Evolutionary conservation across 2,329 filamentous ascomycete species (phyloP), one percentile per base, ranked within the genome.

Genomic region (Apiospora rasikravindrae): DNA sequence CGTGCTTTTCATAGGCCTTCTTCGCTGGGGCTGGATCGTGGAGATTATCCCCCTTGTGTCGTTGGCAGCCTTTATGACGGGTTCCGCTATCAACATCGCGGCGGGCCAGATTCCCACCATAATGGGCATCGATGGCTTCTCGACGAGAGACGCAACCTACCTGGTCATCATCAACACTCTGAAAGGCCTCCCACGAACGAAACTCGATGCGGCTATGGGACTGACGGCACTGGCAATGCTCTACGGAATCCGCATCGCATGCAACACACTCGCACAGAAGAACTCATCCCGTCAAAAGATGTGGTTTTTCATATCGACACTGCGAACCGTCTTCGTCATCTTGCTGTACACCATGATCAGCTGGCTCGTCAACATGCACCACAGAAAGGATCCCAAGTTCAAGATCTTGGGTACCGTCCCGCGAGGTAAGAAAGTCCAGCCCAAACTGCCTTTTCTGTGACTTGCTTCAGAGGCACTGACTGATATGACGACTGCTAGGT

Each of bases 51-150:
- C 96, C 1, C 89, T 98, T 71, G 92, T 94, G 1, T 94, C 95
- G 0, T 94, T 98, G 70, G 95, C 94, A 0, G 95, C 96, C 2
- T 98, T 98, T 85, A 98, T 98, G 93, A 98, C 96, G 0, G 96
- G 96, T 2, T 98, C 96, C 6, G 95, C 96, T 70, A 88, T 99
- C 81, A 97, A 90, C 77, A 98, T 99, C 79, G 91, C 90, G 22
- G 88, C 90, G 33, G 95, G 96, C 45, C 96, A 99, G 82, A 87
- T 98, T 6, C 92, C 94, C 1, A 88, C 88, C 2, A 84, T 98
- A 81, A 89, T 99, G 84, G 96, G 96, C 8, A 91, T 98, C 78
- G 87, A 86, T 0, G 88, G 89, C 29, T 91, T 96, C 81, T 90
- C 91, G 74, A 97, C 91, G 19, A 88, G 94, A 76, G 95, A 89